These are phyloP conservation scores for Annulohypoxylon bovei DNA, from an alignment of 495 filamentous ascomycete species.

Conservation along the genomic window DNA sequence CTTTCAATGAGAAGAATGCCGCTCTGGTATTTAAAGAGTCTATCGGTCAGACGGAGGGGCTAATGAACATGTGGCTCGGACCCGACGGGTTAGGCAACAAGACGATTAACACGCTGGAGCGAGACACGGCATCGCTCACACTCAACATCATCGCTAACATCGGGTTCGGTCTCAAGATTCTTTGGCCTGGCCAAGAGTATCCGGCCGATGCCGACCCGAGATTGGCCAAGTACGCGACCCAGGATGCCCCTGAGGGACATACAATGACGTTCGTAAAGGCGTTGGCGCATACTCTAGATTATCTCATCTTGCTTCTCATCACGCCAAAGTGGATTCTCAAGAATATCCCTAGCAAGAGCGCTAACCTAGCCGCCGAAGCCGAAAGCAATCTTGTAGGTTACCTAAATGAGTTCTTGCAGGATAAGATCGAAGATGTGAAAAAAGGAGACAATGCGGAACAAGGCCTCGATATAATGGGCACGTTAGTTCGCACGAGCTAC, in stretches of 20 bases:
- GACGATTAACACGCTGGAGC: constrained; percentile 61
- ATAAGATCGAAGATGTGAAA: constrained; percentile 62
- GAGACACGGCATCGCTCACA: constrained; percentile 69
- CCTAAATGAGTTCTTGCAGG: constrained; percentile 68
- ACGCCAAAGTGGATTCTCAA: constrained; percentile 59
- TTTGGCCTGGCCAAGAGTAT: constrained; percentile 63
- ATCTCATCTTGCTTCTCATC: constrained; percentile 64
- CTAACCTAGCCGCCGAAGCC: constrained; percentile 58
- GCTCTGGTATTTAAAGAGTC: constrained; percentile 69
- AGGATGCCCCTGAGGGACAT: constrained; percentile 61
- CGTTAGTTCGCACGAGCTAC: constrained; percentile 60
- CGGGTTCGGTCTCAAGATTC: constrained; percentile 68
- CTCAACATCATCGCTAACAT: constrained; percentile 75
- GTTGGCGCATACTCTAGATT: constrained; percentile 60
- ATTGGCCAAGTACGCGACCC: constrained; percentile 55
- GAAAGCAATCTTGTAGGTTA: constrained; percentile 70
- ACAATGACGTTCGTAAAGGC: constrained; percentile 69
- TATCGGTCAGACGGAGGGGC: constrained; percentile 64
- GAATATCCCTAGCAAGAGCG: constrained; percentile 61
- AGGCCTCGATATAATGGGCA: constrained; percentile 73
- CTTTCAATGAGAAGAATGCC: constrained; percentile 79
- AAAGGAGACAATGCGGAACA: constrained; percentile 52
- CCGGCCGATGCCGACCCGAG: constrained; percentile 51
- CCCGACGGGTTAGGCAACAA: constrained; percentile 46
- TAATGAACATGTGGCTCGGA: constrained; percentile 63